Evolutionary conservation across 306 rosid species (phyloP).

Genomic region (Lathyrus tuberosus): DNA sequence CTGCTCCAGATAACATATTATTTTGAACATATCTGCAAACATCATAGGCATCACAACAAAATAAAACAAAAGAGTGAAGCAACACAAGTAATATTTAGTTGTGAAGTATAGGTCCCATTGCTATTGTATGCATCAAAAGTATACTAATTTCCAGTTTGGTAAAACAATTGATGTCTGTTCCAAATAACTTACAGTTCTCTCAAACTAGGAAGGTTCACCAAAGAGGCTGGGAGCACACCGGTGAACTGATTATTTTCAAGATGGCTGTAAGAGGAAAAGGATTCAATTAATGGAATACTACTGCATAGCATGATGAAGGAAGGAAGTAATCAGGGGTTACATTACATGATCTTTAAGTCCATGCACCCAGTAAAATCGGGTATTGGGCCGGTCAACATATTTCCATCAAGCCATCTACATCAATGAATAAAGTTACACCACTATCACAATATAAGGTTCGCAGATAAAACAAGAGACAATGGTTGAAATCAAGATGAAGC

Average conservation of each 20-base stretch:
- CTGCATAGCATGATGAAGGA: conserved; percentile 16
- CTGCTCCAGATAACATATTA: conserved; percentile 74
- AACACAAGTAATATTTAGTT: conserved; percentile 5
- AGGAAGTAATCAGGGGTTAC: conserved; percentile 51
- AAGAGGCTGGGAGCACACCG: conserved; percentile 69
- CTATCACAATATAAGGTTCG: conserved; percentile 20
- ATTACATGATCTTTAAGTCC: conserved; percentile 83
- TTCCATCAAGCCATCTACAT: conserved; percentile 55
- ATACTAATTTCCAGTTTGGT: conserved; percentile 7
- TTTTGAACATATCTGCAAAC: conserved; percentile 80
- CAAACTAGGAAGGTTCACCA: conserved; percentile 73
- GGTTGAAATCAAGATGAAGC: conserved; percentile 40
- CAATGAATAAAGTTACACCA: conserved; percentile 30
- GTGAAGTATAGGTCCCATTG: not conserved
- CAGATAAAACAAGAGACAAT: conserved; percentile 23
- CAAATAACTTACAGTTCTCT: conserved; percentile 74
- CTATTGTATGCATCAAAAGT: conserved; percentile 8
- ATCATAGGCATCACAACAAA: conserved; percentile 37
- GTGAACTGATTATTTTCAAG: conserved; percentile 88
- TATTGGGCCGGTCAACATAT: conserved; percentile 63
- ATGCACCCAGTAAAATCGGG: conserved; percentile 82
- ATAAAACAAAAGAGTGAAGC: conserved; percentile 7
- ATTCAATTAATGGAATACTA: conserved; percentile 42
- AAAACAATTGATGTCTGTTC: conserved; percentile 25
- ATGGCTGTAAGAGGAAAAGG: conserved; percentile 66